Evolutionary conservation across 2,329 filamentous ascomycete genomes (phyloP).

Genomic region (Fusarium beomiforme): DNA sequence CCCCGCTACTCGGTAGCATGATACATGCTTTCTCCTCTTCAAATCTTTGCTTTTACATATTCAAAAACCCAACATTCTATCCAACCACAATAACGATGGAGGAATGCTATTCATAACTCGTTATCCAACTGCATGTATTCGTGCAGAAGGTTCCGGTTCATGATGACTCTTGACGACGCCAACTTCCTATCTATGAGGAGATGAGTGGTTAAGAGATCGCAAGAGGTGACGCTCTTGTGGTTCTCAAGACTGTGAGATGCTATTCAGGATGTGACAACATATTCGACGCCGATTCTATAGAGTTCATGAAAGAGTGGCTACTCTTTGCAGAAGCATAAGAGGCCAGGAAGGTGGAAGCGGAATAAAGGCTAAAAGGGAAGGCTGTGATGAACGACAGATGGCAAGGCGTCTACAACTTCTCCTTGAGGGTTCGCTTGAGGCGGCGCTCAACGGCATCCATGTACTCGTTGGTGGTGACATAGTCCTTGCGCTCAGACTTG

Average conservation of each 20-base stretch:
- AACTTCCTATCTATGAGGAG: constrained; percentile 11
- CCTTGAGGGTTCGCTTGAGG: constrained; percentile 81
- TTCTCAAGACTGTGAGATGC: constrained; percentile 14
- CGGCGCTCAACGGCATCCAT: constrained; percentile 90
- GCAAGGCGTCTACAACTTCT: constrained; percentile 70
- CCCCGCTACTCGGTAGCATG: constrained; percentile 19
- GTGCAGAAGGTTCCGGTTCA: constrained; percentile 27
- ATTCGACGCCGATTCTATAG: constrained; percentile 17
- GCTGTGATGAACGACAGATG: constrained; percentile 5
- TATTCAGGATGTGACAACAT: constrained; percentile 25
- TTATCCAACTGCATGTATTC: constrained; percentile 28
- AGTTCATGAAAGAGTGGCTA: constrained; percentile 22
- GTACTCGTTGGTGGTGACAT: constrained; percentile 93
- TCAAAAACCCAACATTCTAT: constrained; percentile 31
- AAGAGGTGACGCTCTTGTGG: constrained; percentile 13
- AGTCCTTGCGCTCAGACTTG: constrained; percentile 83
- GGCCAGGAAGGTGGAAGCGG: constrained; percentile 20
- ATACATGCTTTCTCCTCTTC: constrained; percentile 28
- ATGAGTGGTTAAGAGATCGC: not conserved
- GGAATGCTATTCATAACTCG: constrained; percentile 35
- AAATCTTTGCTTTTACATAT: constrained; percentile 33
- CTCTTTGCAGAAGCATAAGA: constrained; percentile 25
- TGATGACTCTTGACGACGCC: constrained; percentile 31
- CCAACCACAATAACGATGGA: constrained; percentile 31
- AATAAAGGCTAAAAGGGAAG: constrained; percentile 9